These are phyloP conservation scores for Pontederia crassipes DNA, from an alignment of 176 grass and related monocot genomes.

Conservation along the genomic window DNA sequence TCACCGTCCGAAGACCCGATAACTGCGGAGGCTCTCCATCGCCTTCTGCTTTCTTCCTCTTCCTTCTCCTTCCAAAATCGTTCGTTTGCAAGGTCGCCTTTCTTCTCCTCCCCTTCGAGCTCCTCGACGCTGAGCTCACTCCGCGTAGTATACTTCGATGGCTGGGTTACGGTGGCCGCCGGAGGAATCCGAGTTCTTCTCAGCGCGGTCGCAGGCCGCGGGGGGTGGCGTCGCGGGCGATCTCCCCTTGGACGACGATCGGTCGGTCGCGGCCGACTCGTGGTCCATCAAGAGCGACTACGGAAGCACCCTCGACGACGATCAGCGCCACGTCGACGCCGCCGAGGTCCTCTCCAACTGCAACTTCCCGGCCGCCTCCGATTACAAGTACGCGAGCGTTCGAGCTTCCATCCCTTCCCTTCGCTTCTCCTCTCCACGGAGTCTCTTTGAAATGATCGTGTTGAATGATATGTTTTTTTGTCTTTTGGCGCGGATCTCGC, in stretches of 20 bases:
- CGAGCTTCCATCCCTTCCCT: neutral
- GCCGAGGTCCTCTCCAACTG: conserved; percentile 20
- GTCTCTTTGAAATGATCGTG: neutral
- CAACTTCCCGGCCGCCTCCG: conserved; percentile 38
- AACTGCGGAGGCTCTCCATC: too few species aligned
- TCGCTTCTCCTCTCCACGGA: neutral
- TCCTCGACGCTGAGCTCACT: too few species aligned
- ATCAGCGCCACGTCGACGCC: conserved; percentile 18
- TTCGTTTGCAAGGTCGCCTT: too few species aligned
- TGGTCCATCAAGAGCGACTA: conserved; percentile 99
- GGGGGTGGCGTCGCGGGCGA: conserved; percentile 14
- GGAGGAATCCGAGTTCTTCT: conserved; percentile 59
- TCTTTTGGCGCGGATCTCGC: too few species aligned
- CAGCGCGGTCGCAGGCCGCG: conserved; percentile 24
- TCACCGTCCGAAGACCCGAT: too few species aligned
- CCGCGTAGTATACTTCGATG: conserved; percentile 21
- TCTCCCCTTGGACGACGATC: conserved; percentile 79
- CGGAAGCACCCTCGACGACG: conserved; percentile 45
- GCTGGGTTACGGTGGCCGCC: conserved; percentile 77
- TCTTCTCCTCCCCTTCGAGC: too few species aligned
- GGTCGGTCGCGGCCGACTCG: conserved; percentile 88
- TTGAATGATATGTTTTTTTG: neutral
- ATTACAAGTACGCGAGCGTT: conserved; percentile 37
- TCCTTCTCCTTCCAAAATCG: too few species aligned
- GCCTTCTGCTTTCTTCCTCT: too few species aligned